Evolutionary conservation across 2,329 filamentous ascomycete genomes (phyloP).

Genomic region (Colletotrichum theobromicola): DNA sequence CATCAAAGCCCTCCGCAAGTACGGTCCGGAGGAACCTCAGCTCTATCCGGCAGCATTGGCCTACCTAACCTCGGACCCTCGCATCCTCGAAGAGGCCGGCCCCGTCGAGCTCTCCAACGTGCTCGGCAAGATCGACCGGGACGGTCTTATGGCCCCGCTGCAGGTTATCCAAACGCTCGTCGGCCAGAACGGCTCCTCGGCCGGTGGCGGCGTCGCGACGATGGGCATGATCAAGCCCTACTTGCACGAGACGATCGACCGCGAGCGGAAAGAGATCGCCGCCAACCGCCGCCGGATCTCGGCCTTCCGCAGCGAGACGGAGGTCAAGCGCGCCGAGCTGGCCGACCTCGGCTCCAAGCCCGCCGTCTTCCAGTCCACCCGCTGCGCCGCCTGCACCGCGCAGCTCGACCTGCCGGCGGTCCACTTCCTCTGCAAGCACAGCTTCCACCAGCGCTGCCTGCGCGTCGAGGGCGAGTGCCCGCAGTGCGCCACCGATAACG

Average conservation of each 20-base stretch:
- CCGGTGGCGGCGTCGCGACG: slow-evolving; percentile 72
- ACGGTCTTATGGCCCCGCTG: slow-evolving; percentile 91
- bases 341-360: slow-evolving; percentile 79
- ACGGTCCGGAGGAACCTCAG: slow-evolving; percentile 88
- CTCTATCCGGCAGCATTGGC: slow-evolving; percentile 91
- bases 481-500: slow-evolving; percentile 81
- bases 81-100: slow-evolving; percentile 84
- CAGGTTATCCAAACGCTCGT: slow-evolving; percentile 96
- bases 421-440: slow-evolving; percentile 97
- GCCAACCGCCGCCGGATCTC: slow-evolving; percentile 80
- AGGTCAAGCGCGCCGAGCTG: slow-evolving; percentile 79
- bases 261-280: slow-evolving; percentile 85
- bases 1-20: slow-evolving; percentile 88
- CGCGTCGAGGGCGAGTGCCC: slow-evolving; percentile 74
- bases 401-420: slow-evolving; percentile 86
- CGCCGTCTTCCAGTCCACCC: slow-evolving; percentile 86
- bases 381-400: slow-evolving; percentile 82
- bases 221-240: slow-evolving; percentile 98
- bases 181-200: slow-evolving; percentile 46
- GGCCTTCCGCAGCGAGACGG: slow-evolving; percentile 85
- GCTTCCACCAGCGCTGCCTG: slow-evolving; percentile 92
- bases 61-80: slow-evolving; percentile 87
- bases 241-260: slow-evolving; percentile 84
- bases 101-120: slow-evolving; percentile 80
- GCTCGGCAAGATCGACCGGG: slow-evolving; percentile 84